Conservation (phyloP, 1,284 basidiomycete genomes). For the Sporisorium iseilematis-ciliati region DNA sequence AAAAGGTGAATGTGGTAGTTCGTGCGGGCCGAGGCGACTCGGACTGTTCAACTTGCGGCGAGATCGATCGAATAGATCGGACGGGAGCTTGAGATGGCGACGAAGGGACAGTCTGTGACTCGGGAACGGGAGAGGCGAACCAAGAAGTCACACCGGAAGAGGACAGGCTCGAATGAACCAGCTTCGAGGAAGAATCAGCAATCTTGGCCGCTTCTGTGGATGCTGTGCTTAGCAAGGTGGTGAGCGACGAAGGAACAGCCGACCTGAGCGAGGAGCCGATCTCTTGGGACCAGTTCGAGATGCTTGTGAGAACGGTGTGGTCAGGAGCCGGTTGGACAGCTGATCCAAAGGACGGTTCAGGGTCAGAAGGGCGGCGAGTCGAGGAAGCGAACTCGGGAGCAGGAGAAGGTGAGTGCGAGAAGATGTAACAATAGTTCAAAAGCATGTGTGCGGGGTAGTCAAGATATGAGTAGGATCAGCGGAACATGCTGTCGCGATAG, state of each 20-base stretch:
- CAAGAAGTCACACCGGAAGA: slow-evolving; percentile 15
- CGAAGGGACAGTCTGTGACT: neutral
- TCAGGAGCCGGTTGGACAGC: neutral
- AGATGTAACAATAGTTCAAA: slow-evolving; percentile 35
- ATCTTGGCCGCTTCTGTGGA: slow-evolving; percentile 1
- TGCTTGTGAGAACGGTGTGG: neutral
- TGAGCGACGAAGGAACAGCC: slow-evolving; percentile 3
- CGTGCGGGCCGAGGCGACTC: slow-evolving; percentile 3
- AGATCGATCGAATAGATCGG: neutral
- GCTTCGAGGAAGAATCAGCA: neutral
- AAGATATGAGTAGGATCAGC: neutral
- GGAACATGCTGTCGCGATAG: neutral
- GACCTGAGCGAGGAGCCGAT: slow-evolving; percentile 10
- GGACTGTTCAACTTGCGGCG: neutral
- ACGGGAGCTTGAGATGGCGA: neutral
- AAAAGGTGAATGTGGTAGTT: slow-evolving; percentile 44
- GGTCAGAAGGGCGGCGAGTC: neutral
- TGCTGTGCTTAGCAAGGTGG: neutral
- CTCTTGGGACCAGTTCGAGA: slow-evolving; percentile 14
- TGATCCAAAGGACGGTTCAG: neutral
- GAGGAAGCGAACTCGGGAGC: slow-evolving; percentile 6
- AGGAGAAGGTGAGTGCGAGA: slow-evolving; percentile 28
- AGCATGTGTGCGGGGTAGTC: slow-evolving; percentile 40
- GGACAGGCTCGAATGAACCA: neutral
- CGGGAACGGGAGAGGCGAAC: slow-evolving; percentile 12